Conservation (phyloP, 2,329 filamentous ascomycete species). For the Phaeosphaeria sp. region DNA sequence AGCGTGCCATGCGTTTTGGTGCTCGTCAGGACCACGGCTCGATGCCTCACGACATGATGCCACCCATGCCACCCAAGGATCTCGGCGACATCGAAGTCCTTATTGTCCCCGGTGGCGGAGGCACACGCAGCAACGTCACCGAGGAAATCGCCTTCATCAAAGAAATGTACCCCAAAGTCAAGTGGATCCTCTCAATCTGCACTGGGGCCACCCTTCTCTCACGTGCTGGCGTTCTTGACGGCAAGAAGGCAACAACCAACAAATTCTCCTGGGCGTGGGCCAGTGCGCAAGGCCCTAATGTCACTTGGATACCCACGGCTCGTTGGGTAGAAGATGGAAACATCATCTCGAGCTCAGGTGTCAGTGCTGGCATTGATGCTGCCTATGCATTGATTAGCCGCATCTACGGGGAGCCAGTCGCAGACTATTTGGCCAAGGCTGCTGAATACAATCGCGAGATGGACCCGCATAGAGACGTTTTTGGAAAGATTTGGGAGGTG, state of each 20-base stretch:
- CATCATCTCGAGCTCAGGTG: constrained; percentile 69
- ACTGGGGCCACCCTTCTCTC: constrained; percentile 68
- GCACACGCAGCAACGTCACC: constrained; percentile 46
- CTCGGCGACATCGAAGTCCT: constrained; percentile 62
- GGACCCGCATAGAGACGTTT: constrained; percentile 61
- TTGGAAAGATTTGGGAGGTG: constrained; percentile 51
- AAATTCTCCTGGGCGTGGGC: constrained; percentile 62
- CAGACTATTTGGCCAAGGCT: constrained; percentile 53
- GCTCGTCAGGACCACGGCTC: constrained; percentile 3
- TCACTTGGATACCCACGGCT: constrained; percentile 60
- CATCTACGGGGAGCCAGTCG: constrained; percentile 61
- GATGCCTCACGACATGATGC: constrained; percentile 9
- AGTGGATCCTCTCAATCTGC: constrained; percentile 69
- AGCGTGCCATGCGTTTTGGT: constrained; percentile 10
- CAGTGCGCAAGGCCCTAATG: constrained; percentile 56
- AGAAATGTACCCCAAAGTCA: constrained; percentile 52
- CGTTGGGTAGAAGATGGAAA: constrained; percentile 71
- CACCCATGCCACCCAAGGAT: constrained; percentile 2
- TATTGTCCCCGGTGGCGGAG: constrained; percentile 68
- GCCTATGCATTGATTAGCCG: constrained; percentile 62
- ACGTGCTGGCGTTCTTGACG: constrained; percentile 65
- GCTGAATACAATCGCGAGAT: constrained; percentile 64
- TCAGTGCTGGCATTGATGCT: constrained; percentile 68
- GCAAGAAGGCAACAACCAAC: constrained; percentile 69
- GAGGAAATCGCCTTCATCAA: constrained; percentile 58